Evolutionary conservation across 2,329 filamentous ascomycete species (phyloP).

Genomic region (Thielaviopsis ethacetica): DNA sequence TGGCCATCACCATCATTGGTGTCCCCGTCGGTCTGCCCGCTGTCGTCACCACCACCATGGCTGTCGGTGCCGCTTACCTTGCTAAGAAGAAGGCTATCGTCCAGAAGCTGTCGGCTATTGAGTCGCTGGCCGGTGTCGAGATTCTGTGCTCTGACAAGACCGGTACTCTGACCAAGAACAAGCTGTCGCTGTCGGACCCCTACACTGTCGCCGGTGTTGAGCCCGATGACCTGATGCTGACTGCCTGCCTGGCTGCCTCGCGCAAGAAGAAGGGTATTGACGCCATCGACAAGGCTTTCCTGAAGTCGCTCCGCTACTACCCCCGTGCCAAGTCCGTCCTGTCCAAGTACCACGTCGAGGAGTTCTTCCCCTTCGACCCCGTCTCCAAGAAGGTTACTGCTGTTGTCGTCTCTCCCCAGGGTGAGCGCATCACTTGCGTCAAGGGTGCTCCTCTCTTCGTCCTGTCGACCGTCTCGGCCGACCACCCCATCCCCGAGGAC

Average conservation of each 20-base stretch:
- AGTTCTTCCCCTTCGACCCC: slow-evolving; percentile 80
- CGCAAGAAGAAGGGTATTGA: slow-evolving; percentile 95
- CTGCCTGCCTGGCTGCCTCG: slow-evolving; percentile 75
- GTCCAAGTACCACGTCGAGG: slow-evolving; percentile 67
- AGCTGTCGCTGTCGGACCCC: slow-evolving; percentile 72
- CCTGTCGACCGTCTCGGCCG: slow-evolving; percentile 72
- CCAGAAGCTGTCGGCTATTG: slow-evolving; percentile 81
- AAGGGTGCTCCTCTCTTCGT: slow-evolving; percentile 85
- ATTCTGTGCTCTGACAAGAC: slow-evolving; percentile 94
- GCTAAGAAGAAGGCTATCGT: slow-evolving; percentile 89
- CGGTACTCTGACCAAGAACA: slow-evolving; percentile 86
- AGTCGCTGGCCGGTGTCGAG: slow-evolving; percentile 82
- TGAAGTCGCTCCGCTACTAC: slow-evolving; percentile 71
- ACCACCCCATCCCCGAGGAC: slow-evolving; percentile 60
- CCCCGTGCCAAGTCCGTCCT: slow-evolving; percentile 67
- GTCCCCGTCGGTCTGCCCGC: slow-evolving; percentile 86
- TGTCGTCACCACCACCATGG: slow-evolving; percentile 90
- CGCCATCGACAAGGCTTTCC: slow-evolving; percentile 87
- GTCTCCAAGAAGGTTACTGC: slow-evolving; percentile 88
- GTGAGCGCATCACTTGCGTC: slow-evolving; percentile 73
- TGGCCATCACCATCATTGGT: slow-evolving; percentile 82
- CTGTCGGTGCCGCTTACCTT: slow-evolving; percentile 78
- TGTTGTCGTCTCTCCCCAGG: slow-evolving; percentile 65
- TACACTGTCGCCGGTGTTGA: slow-evolving; percentile 72
- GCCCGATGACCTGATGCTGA: slow-evolving; percentile 78